Percentiles rank a stretch among this genome's conserved stretches.
These are phyloP conservation scores for Jaenimonas drosophilae DNA, from an alignment of 208 protist species.

Conservation along the genomic window DNA sequence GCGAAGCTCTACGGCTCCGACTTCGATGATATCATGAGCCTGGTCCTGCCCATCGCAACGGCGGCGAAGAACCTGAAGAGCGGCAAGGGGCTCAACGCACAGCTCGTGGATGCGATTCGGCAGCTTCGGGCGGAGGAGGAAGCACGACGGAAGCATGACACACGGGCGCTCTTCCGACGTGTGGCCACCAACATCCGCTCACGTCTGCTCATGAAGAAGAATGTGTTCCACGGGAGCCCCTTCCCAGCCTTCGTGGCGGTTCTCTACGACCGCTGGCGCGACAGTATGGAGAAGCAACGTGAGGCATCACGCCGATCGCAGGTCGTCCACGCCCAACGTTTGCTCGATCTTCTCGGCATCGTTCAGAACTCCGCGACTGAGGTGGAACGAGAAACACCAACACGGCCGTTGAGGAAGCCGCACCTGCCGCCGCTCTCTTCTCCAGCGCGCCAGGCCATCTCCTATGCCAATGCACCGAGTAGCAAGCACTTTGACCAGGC, in stretches of 20 bases:
- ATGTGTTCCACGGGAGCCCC: conserved; percentile 25
- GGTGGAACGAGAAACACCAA: no score
- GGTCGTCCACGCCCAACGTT: not conserved
- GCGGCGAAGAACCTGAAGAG: conserved; percentile 9
- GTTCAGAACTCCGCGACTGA: no score
- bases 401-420: not conserved
- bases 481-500: conserved; percentile 25
- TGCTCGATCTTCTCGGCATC: conserved; percentile 16
- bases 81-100: conserved; percentile 9
- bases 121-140: conserved; percentile 30
- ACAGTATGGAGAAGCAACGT: conserved; percentile 12
- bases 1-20: conserved; percentile 11
- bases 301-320: conserved; percentile 3
- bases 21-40: conserved; percentile 27
- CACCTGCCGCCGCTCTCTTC: conserved; percentile 2
- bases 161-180: conserved; percentile 24
- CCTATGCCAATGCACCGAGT: not conserved
- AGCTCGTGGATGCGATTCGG: conserved; percentile 23
- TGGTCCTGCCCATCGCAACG: conserved; percentile 27
- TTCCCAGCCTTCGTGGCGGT: conserved; percentile 38
- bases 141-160: conserved; percentile 10
- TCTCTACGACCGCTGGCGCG: conserved; percentile 39
- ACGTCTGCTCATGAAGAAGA: conserved; percentile 14
- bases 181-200: conserved; percentile 47
- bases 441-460: not conserved